A percentile compares a stretch with the other conserved stretches of the same genome.
Conservation (phyloP, 345 rosid genomes). For the Brassica carinata region DNA sequence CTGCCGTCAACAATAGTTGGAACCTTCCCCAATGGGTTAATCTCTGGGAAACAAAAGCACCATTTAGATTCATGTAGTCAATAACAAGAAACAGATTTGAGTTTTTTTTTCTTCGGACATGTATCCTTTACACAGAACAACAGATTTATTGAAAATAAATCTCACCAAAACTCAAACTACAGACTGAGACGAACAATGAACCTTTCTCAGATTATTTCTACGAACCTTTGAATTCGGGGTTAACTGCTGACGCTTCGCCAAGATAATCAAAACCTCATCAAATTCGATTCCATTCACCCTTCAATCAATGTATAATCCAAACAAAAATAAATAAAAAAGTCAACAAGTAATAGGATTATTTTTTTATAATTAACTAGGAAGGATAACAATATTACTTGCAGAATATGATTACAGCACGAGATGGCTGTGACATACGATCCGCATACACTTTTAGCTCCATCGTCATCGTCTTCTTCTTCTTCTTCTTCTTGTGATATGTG, state of each 20-base stretch:
- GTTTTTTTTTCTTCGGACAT: no score
- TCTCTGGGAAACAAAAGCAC: conserved; percentile 45
- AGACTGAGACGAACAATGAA: no score
- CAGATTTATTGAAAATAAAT: background rate
- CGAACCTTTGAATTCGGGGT: conserved; percentile 72
- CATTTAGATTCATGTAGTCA: background rate
- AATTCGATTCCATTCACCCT: conserved; percentile 70
- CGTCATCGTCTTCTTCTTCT: no score
- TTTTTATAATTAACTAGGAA: background rate
- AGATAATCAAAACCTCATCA: conserved; percentile 64
- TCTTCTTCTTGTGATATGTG: conserved; percentile 12
- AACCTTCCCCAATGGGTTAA: conserved; percentile 69
- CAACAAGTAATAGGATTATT: background rate
- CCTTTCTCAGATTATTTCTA: background rate
- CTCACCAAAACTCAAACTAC: background rate
- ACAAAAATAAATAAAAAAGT: background rate
- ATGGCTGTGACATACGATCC: conserved; percentile 81
- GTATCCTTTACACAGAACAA: background rate
- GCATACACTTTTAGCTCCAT: conserved; percentile 75
- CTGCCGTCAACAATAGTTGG: conserved; percentile 83
- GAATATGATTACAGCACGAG: conserved; percentile 78
- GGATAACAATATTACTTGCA: conserved; percentile 75
- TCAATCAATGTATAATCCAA: background rate
- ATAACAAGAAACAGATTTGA: background rate
- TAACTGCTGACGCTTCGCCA: conserved; percentile 57